Conservation (phyloP, 208 protist genomes). For the Acanthamoeba royreba region DNA sequence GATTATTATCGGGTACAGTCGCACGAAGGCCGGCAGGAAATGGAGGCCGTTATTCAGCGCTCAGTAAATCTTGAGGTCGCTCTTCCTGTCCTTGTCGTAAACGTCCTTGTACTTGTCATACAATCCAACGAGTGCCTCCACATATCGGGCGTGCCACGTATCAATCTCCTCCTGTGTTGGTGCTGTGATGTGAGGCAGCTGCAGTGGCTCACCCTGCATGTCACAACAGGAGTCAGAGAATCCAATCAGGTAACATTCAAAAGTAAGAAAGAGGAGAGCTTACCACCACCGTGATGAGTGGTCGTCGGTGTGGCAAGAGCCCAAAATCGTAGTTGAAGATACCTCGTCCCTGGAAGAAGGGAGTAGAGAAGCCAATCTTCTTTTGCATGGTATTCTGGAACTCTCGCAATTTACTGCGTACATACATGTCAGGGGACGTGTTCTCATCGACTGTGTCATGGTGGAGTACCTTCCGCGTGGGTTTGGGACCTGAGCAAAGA, state of each 20-base stretch:
- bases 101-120: slow-evolving; percentile 60
- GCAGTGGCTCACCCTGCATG: slow-evolving; percentile 48
- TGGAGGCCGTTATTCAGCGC: not conserved
- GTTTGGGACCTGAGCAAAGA: slow-evolving; percentile 59
- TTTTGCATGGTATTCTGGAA: slow-evolving; percentile 52
- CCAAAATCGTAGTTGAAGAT: slow-evolving; percentile 64
- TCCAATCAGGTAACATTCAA: not conserved
- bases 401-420: not conserved
- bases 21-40: too few relatives aligned
- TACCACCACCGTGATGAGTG: slow-evolving; percentile 37
- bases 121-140: slow-evolving; percentile 37
- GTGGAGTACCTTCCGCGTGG: slow-evolving; percentile 1
- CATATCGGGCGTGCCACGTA: slow-evolving; percentile 45
- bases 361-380: slow-evolving; percentile 46
- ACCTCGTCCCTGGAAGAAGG: slow-evolving; percentile 51
- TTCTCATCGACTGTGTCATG: not conserved
- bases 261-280: not conserved
- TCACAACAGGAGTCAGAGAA: not conserved
- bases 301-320: slow-evolving; percentile 19
- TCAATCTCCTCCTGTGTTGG: slow-evolving; percentile 59
- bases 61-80: slow-evolving; percentile 60
- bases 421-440: not conserved
- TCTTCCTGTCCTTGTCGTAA: slow-evolving; percentile 9
- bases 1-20: too few relatives aligned
- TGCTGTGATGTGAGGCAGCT: slow-evolving; percentile 42